phyloP scores from a whole-genome alignment of 768 basidiomycete genomes.

The Boletus vermiculosoides region DNA sequence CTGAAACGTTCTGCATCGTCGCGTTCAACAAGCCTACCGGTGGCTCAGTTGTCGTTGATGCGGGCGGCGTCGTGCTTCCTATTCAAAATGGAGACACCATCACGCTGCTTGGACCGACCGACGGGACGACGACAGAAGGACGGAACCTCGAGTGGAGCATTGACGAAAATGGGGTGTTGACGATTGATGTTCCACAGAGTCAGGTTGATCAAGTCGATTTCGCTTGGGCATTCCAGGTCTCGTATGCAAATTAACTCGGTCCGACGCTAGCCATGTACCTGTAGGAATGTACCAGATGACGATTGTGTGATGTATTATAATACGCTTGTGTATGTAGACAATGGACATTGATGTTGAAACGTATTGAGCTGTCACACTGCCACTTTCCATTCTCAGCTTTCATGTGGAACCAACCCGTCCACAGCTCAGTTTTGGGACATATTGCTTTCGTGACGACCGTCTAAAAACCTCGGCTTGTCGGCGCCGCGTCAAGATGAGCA shows the following conservation, averaged over 20 bases:
- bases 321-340: too few relatives aligned
- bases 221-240: slow-evolving; percentile 44
- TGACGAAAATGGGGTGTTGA: slow-evolving; percentile 30
- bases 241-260: slow-evolving; percentile 22
- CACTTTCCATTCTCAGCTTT: neutral
- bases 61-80: slow-evolving; percentile 39
- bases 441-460: slow-evolving; percentile 3
- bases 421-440: slow-evolving; percentile 4
- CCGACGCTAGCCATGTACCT: neutral
- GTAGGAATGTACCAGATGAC: neutral
- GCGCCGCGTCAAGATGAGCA: slow-evolving; percentile 3
- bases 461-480: neutral
- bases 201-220: slow-evolving; percentile 27
- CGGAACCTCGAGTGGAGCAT: slow-evolving; percentile 32
- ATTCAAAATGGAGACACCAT: slow-evolving; percentile 44
- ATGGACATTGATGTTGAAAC: neutral
- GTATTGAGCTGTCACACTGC: neutral
- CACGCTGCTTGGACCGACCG: slow-evolving; percentile 37
- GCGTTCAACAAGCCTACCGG: slow-evolving; percentile 38
- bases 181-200: slow-evolving; percentile 29
- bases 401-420: neutral
- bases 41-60: slow-evolving; percentile 36
- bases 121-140: neutral
- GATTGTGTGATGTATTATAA: neutral
- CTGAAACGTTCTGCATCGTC: slow-evolving; percentile 51